Percentiles rank a stretch among this genome's conserved stretches.
These are phyloP conservation scores for Pythium phragmiticola DNA, from an alignment of 352 stramenopile species.

Conservation along the genomic window DNA sequence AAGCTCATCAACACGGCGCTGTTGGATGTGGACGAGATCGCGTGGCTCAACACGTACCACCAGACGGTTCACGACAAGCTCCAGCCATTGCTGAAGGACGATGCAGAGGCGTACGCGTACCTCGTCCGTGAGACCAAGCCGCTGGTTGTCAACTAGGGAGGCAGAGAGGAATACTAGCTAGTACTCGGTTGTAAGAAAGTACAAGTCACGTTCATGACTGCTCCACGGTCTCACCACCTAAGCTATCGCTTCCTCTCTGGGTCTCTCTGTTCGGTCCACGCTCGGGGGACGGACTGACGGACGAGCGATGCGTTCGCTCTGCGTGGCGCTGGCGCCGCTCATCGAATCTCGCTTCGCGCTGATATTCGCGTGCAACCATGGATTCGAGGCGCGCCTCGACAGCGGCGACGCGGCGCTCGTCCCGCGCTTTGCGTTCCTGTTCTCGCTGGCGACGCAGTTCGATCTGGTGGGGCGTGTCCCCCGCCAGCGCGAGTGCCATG, in stretches of 20 bases:
- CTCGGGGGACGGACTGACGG: constrained; percentile 40
- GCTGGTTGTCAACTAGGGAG: constrained; percentile 30
- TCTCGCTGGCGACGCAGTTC: constrained; percentile 50
- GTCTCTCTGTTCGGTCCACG: neutral
- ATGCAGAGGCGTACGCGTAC: constrained; percentile 67
- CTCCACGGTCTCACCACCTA: neutral
- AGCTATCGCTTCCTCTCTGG: neutral
- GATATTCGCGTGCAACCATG: constrained; percentile 44
- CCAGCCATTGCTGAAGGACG: constrained; percentile 78
- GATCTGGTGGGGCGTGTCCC: constrained; percentile 65
- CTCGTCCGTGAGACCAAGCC: constrained; percentile 75
- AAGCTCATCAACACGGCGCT: constrained; percentile 95
- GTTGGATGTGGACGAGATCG: constrained; percentile 89
- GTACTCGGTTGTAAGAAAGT: neutral
- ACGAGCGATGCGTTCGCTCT: constrained; percentile 35
- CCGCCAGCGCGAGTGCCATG: constrained; percentile 58
- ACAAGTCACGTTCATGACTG: neutral
- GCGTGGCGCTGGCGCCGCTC: constrained; percentile 34
- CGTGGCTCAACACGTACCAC: constrained; percentile 96
- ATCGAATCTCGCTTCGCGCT: constrained; percentile 41
- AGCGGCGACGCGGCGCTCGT: constrained; percentile 42
- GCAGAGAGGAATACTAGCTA: neutral
- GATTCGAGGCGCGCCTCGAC: constrained; percentile 52
- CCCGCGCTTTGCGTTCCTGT: constrained; percentile 43
- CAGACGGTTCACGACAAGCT: constrained; percentile 91